Evolutionary conservation across 257 asterid genomes (phyloP), one percentile per base, ranked within the genome.

Genomic region (Nicotiana tomentosiformis): DNA sequence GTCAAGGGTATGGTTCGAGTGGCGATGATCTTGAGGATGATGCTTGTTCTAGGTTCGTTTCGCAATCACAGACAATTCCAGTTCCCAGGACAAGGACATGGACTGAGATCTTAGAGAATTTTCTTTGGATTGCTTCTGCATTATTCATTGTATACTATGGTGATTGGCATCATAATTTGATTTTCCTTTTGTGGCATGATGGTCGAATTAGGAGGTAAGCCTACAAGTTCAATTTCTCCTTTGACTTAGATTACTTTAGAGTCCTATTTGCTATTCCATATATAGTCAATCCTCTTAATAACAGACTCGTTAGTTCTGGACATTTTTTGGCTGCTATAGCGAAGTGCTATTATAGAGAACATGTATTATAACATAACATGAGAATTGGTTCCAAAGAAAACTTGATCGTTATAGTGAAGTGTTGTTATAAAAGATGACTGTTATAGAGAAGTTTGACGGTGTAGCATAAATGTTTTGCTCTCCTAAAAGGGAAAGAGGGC

Each of bases 21-120:
- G 86, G 94, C 14, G 94, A 91, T 86, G 94, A 91, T 80, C 89
- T 91, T 72, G 94, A 89, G 84, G 94, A 91, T 88, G 94, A 89
- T 86, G 94, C 94, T 32, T 87, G 90, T 85, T 91, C 94, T 62
- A 89, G 90, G 66, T 81, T 53, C 17, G 43, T 70, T 80, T 51
- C 81, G 60, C 85, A 77, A 56, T 81, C 90, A 17, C 53, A 87
- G 3, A 1, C 49, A 43, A 43, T 8, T 66, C 39, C 88, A 32
- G 26, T 84, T 55, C 92, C 89, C 7, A 80, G 83, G 60, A 82
- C 85, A 7, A 84, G 90, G 76, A 87, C 87, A 32, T 89, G 92
- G 92, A 65, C 86, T 49, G 90, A 91, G 80, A 76, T 88, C 35
- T 8, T 89, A 67, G 94, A 91, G 90, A 88, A 86, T 87, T 84